Conservation (phyloP, 2,329 filamentous ascomycete species). For the Rutstroemia sp. region DNA sequence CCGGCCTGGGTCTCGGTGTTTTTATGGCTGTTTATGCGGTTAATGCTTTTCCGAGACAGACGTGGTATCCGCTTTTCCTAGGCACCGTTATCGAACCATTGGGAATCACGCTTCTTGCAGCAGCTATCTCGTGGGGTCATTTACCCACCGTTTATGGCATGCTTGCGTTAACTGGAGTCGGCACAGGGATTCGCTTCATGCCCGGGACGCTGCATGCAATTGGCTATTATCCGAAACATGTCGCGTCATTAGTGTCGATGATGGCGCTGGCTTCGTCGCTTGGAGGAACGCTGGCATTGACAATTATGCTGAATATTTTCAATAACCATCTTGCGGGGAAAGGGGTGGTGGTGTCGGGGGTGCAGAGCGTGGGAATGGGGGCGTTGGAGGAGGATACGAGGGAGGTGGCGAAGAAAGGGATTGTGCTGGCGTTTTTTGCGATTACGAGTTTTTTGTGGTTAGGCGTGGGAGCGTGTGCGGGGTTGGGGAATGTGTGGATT, state of each 20-base stretch:
- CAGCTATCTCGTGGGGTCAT: constrained; percentile 44
- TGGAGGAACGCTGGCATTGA: constrained; percentile 57
- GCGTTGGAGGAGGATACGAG: constrained; percentile 36
- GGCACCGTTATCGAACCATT: constrained; percentile 49
- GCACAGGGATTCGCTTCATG: constrained; percentile 59
- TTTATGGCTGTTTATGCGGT: constrained; percentile 51
- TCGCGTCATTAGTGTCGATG: constrained; percentile 52
- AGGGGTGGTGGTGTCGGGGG: constrained; percentile 18
- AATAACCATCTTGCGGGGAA: constrained; percentile 42
- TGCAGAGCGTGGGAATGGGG: background rate
- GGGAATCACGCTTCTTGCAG: constrained; percentile 51
- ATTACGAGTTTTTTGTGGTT: constrained; percentile 52
- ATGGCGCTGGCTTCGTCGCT: constrained; percentile 53
- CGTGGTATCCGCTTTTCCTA: constrained; percentile 49
- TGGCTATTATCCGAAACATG: constrained; percentile 50
- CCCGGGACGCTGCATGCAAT: constrained; percentile 52
- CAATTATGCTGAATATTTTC: constrained; percentile 62
- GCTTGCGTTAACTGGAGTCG: constrained; percentile 56
- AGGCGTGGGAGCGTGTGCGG: constrained; percentile 36
- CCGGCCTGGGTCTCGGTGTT: constrained; percentile 54
- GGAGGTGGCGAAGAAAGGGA: constrained; percentile 43
- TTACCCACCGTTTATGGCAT: constrained; percentile 52
- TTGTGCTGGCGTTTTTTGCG: constrained; percentile 59
- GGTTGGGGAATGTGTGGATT: constrained; percentile 41
- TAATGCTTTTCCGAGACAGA: constrained; percentile 55